Base-by-base conservation (phyloP, 352 stramenopile species). In the Phytopythium chamaehyphon region DNA sequence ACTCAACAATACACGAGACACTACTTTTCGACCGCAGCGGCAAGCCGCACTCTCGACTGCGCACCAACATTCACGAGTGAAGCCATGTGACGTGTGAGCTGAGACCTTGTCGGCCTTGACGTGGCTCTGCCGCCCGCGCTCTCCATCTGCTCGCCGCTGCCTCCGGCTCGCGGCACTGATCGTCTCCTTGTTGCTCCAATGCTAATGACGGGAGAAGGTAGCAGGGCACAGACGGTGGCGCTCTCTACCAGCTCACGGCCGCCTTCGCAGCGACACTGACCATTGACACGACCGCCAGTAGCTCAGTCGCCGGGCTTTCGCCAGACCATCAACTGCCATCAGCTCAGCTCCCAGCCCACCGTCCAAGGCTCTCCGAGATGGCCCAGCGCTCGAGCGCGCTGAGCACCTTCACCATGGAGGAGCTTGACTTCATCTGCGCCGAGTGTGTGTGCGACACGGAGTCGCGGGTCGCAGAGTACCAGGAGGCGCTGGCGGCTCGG, bases 361-460 rank as follows among this genome's bases (percentile, higher is more conserved):
- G 5, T 16, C 2, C 22, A 12, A 9, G 19, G 19, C 6, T 26
- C 14, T 22, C 6, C 6, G 6, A 15, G 6, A 66, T 71, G 54
- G 59, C 62, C 1, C 51, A 47, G 26, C 9, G 9, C 28, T 39
- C 61, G 46, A 54, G 57, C 35, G 54, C 59, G 33, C 51, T 71
- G 31, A 40, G 42, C 16, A 39, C 48, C 8, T 71, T 71, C 52
- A 51, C 59, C 5, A 78, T 79, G 64, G 79, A 90, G 31, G 79
- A 86, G 47, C 57, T 90, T 23, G 74, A 83, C 52, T 80, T 71
- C 56, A 83, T 85, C 51, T 80, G 69, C 54, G 67, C 69, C 22
- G 58, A 62, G 24, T 88, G 76, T 36, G 63, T 80, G 36, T 90
- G 76, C 52, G 70, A 80, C 55, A 74, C 57, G 0, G 66, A 86